Evolutionary conservation across 495 filamentous ascomycete genomes (phyloP).

Genomic region (Penicillium coprophilum): DNA sequence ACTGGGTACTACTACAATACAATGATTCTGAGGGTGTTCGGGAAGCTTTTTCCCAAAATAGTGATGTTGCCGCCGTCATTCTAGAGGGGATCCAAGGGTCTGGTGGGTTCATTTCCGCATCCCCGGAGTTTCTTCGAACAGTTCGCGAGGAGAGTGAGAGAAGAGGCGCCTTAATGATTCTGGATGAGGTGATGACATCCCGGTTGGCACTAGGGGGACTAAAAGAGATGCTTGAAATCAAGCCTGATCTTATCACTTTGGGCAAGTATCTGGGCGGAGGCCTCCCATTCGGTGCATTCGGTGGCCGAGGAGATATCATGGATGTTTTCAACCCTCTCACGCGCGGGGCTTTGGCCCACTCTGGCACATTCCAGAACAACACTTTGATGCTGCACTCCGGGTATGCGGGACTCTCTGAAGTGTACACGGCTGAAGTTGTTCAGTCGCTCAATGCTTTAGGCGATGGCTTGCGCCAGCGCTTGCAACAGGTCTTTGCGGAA

Average conservation of each 20-base stretch:
- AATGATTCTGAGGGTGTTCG: constrained; percentile 34
- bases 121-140: constrained; percentile 36
- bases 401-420: constrained; percentile 7
- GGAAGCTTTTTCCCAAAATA: constrained; percentile 19
- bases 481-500: not conserved
- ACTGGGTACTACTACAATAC: constrained; percentile 29
- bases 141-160: constrained; percentile 15
- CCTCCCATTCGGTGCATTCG: constrained; percentile 58
- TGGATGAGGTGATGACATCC: constrained; percentile 16
- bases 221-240: constrained; percentile 30
- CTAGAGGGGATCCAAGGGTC: constrained; percentile 56
- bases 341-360: constrained; percentile 38
- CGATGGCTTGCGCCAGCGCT: not conserved
- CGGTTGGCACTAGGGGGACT: constrained; percentile 1
- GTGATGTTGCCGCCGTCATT: constrained; percentile 51
- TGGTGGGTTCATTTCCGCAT: constrained; percentile 48
- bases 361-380: constrained; percentile 71
- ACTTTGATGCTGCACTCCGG: constrained; percentile 34
- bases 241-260: constrained; percentile 55
- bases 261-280: constrained; percentile 60
- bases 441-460: constrained; percentile 1
- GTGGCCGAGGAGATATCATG: constrained; percentile 55
- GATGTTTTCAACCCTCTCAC: constrained; percentile 46
- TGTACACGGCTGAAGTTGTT: constrained; percentile 8
- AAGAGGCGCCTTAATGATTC: constrained; percentile 5